These are phyloP conservation scores for Salix arbutifolia DNA, from an alignment of 345 rosid species.

Conservation along the genomic window DNA sequence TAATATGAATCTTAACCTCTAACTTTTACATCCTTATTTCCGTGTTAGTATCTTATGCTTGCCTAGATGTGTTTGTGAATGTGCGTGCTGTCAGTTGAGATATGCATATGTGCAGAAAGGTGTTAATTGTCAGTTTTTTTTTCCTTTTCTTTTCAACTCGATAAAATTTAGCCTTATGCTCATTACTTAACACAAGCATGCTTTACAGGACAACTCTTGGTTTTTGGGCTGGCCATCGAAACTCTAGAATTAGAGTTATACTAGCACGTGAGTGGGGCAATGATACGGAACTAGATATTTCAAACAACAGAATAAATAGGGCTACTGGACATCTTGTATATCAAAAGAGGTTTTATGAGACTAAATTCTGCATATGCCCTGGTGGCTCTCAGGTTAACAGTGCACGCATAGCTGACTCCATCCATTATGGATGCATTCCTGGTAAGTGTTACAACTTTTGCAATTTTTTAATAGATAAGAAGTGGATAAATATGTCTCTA, in stretches of 20 bases:
- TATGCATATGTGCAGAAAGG: background rate
- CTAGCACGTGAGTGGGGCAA: constrained; percentile 97
- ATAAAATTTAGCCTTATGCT: background rate
- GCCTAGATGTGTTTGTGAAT: background rate
- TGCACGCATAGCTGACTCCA: constrained; percentile 94
- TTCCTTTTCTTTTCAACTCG: background rate
- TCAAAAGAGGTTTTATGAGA: constrained; percentile 88
- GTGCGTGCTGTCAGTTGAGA: background rate
- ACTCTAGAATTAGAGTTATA: constrained; percentile 92
- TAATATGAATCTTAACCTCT: too few species aligned
- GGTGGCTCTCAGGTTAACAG: constrained; percentile 99
- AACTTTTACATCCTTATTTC: too few species aligned
- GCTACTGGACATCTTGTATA: constrained; percentile 83
- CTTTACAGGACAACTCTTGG: constrained; percentile 82
- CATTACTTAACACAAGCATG: constrained; percentile 10
- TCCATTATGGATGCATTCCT: constrained; percentile 96
- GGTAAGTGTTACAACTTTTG: constrained; percentile 40
- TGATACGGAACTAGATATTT: constrained; percentile 88
- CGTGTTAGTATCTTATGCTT: too few species aligned
- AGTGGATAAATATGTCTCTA: background rate
- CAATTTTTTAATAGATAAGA: background rate
- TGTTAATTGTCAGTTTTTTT: background rate
- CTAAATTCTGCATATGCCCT: constrained; percentile 94
- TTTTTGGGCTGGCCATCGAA: constrained; percentile 97
- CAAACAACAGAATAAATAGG: constrained; percentile 83